Conservation (phyloP, 106 monocot genomes). For the Dendrobium chrysotoxum region DNA sequence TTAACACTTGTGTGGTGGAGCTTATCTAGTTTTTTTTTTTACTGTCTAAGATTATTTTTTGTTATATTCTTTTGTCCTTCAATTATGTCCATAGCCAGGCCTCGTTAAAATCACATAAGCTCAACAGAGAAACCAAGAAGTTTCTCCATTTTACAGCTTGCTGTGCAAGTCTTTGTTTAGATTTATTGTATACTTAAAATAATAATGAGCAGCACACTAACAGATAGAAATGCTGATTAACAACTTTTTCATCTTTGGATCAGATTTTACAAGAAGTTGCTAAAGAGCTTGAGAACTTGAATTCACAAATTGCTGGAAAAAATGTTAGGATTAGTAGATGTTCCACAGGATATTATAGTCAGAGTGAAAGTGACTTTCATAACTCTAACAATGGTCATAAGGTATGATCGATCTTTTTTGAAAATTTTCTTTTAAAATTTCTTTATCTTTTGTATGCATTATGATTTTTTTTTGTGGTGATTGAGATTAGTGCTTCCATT, state of each 20-base stretch:
- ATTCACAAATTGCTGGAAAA: constrained; percentile 2
- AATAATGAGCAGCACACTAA: too few species aligned
- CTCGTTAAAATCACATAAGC: too few species aligned
- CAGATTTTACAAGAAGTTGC: constrained; percentile 16
- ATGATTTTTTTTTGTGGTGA: background rate
- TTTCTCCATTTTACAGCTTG: too few species aligned
- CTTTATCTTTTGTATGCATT: background rate
- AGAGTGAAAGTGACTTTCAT: background rate
- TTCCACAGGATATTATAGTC: background rate
- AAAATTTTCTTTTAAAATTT: background rate
- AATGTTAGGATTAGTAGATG: background rate
- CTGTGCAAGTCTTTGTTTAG: too few species aligned
- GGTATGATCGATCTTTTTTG: background rate
- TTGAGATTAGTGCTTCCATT: background rate
- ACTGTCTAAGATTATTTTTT: too few species aligned
- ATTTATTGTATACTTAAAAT: too few species aligned
- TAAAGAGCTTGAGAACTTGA: constrained; percentile 20
- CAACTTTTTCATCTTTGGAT: constrained; percentile 3
- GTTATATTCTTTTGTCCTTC: too few species aligned
- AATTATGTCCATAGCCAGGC: too few species aligned
- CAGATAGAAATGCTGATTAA: background rate
- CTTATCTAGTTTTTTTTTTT: too few species aligned
- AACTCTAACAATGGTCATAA: background rate
- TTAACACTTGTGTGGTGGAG: too few species aligned
- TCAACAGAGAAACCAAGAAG: too few species aligned